phyloP scores from a whole-genome alignment of 805 yeast species.

The Gaillardinia entomophila region DNA sequence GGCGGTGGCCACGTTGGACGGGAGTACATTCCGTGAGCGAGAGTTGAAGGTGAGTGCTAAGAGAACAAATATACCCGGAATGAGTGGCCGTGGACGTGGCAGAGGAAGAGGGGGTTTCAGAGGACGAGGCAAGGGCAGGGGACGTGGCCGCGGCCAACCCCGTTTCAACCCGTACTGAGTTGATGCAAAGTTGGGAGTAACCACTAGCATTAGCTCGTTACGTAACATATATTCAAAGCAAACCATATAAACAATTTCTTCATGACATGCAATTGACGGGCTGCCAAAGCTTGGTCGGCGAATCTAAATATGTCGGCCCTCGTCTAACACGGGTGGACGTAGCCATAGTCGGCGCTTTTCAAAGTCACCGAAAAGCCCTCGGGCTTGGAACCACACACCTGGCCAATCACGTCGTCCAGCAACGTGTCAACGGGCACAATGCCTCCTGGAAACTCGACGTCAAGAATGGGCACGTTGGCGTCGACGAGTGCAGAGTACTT shows the following conservation, averaged over 20 bases:
- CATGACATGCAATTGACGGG: too few species aligned
- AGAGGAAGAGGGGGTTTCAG: constrained; percentile 32
- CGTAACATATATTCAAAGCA: neutral
- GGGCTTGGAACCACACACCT: too few species aligned
- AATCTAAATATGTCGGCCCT: too few species aligned
- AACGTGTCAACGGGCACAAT: too few species aligned
- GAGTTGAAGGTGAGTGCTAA: constrained; percentile 69
- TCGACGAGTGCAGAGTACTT: too few species aligned
- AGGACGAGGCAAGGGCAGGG: constrained; percentile 31
- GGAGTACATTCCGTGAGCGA: constrained; percentile 61
- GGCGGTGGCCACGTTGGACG: constrained; percentile 60
- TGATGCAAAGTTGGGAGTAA: too few species aligned
- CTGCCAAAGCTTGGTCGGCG: too few species aligned
- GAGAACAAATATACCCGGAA: constrained; percentile 78
- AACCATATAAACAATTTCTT: too few species aligned
- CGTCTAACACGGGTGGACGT: too few species aligned
- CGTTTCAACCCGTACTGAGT: constrained; percentile 1
- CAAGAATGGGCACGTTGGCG: neutral
- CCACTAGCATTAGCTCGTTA: neutral
- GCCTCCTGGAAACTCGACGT: constrained; percentile 1
- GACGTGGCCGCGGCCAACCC: constrained; percentile 8
- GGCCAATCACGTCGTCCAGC: too few species aligned
- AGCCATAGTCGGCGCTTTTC: too few species aligned
- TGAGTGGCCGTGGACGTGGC: constrained; percentile 32
- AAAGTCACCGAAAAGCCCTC: too few species aligned